Evolutionary conservation across 1,284 basidiomycete genomes (phyloP).

Genomic region (Rhodotorula sp.): DNA sequence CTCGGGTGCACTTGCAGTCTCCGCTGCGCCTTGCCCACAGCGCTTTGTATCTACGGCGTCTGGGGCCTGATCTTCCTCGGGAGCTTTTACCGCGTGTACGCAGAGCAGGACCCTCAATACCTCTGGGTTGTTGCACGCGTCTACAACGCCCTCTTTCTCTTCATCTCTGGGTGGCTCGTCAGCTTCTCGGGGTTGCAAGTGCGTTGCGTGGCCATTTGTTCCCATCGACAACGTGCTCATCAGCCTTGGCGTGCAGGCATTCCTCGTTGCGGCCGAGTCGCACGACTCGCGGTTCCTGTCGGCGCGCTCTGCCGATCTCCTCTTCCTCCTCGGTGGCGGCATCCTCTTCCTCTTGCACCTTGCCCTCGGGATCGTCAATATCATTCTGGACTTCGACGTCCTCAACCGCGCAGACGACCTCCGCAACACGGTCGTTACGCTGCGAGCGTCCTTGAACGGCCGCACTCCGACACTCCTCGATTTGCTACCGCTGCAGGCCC

Average conservation of each 20-base stretch:
- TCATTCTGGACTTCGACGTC: not conserved
- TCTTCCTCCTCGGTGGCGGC: not conserved
- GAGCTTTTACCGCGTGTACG: not conserved
- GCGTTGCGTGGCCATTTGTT: not conserved
- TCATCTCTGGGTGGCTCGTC: not conserved
- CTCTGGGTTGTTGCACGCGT: not conserved
- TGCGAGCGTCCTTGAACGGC: not conserved
- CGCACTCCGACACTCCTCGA: not conserved
- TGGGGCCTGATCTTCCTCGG: not conserved
- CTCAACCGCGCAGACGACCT: not conserved
- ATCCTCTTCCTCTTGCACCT: not conserved
- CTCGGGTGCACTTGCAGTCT: not conserved
- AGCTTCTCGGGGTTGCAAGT: not conserved
- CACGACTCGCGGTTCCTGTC: not conserved
- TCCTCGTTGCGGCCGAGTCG: constrained; percentile 6
- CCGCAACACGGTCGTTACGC: not conserved
- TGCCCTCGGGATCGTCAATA: not conserved
- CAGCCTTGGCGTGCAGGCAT: not conserved
- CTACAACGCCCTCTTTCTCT: not conserved
- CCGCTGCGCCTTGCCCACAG: not conserved
- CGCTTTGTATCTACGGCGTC: not conserved
- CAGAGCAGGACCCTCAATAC: not conserved
- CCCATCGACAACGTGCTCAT: not conserved
- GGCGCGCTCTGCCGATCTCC: not conserved
- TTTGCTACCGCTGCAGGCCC: not conserved